Evolutionary conservation across 2,329 filamentous ascomycete genomes (phyloP).

Genomic region (Neofusicoccum kwambonambiense): DNA sequence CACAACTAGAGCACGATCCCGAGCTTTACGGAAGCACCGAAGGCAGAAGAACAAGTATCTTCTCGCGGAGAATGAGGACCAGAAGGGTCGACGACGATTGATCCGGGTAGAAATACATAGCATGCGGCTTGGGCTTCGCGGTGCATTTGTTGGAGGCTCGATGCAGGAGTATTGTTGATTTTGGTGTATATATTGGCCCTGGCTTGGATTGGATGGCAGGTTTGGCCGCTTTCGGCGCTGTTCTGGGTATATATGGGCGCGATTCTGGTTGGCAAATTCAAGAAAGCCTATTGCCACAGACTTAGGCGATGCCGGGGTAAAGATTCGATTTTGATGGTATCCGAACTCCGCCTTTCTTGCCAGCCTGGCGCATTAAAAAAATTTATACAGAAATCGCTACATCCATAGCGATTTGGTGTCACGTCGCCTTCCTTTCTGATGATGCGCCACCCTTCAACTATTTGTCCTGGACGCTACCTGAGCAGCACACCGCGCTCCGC

Average conservation of each 20-base stretch:
- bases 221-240: not conserved
- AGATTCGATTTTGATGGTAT: slow-evolving; percentile 14
- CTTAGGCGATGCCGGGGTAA: not conserved
- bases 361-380: slow-evolving; percentile 11
- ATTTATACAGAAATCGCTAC: slow-evolving; percentile 15
- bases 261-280: too few relatives aligned
- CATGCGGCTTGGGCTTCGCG: not conserved
- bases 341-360: slow-evolving; percentile 16
- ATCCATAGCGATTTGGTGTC: slow-evolving; percentile 7
- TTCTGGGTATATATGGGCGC: slow-evolving; percentile 2
- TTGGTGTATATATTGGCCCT: slow-evolving; percentile 5
- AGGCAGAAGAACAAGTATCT: slow-evolving; percentile 2
- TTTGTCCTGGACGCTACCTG: not conserved
- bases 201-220: not conserved
- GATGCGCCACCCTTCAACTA: not conserved
- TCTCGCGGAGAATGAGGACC: slow-evolving; percentile 2
- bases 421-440: not conserved
- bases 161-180: not conserved
- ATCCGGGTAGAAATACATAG: not conserved
- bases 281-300: too few relatives aligned
- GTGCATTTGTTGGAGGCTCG: not conserved
- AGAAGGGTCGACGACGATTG: slow-evolving; percentile 9
- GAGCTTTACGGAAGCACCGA: slow-evolving; percentile 28
- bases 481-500: not conserved
- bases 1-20: slow-evolving; percentile 37